Percentiles rank a stretch among this genome's conserved stretches.
Conservation (phyloP, 192 early-diverging fungal genomes). For the Umbelopsis sp. region DNA sequence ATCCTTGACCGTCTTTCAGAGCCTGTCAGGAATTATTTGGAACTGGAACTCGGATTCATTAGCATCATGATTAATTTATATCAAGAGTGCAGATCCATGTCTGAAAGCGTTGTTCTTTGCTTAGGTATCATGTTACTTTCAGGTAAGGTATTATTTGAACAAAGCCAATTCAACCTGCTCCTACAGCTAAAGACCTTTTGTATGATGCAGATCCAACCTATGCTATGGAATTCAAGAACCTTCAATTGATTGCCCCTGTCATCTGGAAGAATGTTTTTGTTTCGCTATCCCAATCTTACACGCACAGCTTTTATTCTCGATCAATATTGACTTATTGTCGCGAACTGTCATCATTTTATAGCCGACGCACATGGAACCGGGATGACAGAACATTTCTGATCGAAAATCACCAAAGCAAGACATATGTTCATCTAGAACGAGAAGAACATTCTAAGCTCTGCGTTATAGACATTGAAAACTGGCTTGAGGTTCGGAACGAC, state of each 20-base stretch:
- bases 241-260: neutral
- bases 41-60: slow-evolving; percentile 29
- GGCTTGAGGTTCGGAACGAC: slow-evolving; percentile 32
- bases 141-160: slow-evolving; percentile 2
- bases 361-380: neutral
- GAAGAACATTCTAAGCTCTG: slow-evolving; percentile 25
- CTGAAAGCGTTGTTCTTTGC: slow-evolving; percentile 27
- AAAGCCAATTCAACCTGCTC: neutral
- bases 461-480: slow-evolving; percentile 25
- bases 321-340: slow-evolving; percentile 1
- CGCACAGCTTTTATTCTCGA: neutral
- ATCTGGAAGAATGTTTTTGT: neutral
- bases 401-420: slow-evolving; percentile 1
- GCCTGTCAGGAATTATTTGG: slow-evolving; percentile 26
- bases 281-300: neutral
- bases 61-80: slow-evolving; percentile 30
- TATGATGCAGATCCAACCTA: neutral
- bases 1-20: neutral
- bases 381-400: neutral
- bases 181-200: neutral
- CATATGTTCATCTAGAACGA: neutral
- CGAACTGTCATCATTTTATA: slow-evolving; percentile 2
- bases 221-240: neutral
- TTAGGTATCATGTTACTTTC: slow-evolving; percentile 27
- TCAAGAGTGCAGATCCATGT: slow-evolving; percentile 23